A percentile compares a stretch with the other conserved stretches of the same genome.
Conservation (phyloP, 768 basidiomycete species). For the Suillus occidentalis region DNA sequence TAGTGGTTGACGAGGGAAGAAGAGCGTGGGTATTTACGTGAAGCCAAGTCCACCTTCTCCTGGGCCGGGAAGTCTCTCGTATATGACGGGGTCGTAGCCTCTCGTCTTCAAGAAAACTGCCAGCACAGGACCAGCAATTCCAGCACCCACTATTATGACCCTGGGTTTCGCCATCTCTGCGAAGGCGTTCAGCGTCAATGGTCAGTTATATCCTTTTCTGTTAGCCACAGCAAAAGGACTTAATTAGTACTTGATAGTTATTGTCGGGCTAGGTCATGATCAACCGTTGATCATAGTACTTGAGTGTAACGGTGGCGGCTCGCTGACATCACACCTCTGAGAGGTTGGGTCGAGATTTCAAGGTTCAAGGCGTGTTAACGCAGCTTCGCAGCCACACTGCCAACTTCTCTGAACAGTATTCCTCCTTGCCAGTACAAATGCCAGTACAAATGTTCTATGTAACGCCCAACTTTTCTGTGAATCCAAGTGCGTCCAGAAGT, state of each 20-base stretch:
- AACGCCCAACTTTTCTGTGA: background rate
- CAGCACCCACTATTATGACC: conserved; percentile 39
- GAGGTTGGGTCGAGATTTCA: background rate
- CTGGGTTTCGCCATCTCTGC: conserved; percentile 19
- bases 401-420: background rate
- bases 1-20: background rate
- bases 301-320: background rate
- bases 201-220: background rate
- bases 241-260: background rate
- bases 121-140: conserved; percentile 41
- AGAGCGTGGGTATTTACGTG: conserved; percentile 21
- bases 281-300: background rate
- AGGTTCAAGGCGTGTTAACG: background rate
- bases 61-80: conserved; percentile 27
- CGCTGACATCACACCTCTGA: background rate
- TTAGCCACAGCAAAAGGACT: background rate
- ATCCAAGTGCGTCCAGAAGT: background rate
- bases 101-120: conserved; percentile 37
- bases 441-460: background rate
- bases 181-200: background rate
- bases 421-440: background rate
- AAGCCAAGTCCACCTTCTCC: conserved; percentile 32
- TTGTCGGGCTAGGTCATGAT: background rate
- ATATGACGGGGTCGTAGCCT: conserved; percentile 39
- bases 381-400: background rate